These are phyloP conservation scores for apple (Malus domestica) DNA, from an alignment of 306 rosid genomes.

Conservation along the genomic window ASM211411v1 NC_041801.1:6611501-6612000, in stretches of 20 bases:
- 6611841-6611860: not conserved
- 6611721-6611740: no score
- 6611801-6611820: not conserved
- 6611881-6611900: not conserved
- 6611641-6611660: constrained; percentile 3
- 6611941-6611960: constrained; percentile 3
- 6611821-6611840: not conserved
- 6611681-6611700: constrained; percentile 54
- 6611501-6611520: not conserved
- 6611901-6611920: not conserved
- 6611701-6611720: constrained; percentile 2
- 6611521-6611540: not conserved
- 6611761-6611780: not conserved
- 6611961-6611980: constrained; percentile 10
- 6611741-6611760: no score
- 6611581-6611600: not conserved
- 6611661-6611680: constrained; percentile 66
- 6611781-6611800: no score
- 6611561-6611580: not conserved
- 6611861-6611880: not conserved
- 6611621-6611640: not conserved
- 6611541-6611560: not conserved
- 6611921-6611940: not conserved
- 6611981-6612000: not conserved
- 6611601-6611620: not conserved